Evolutionary conservation across 2,329 filamentous ascomycete genomes (phyloP), one percentile per base, ranked within the genome.

Genomic region (Hypomyces rosellus): DNA sequence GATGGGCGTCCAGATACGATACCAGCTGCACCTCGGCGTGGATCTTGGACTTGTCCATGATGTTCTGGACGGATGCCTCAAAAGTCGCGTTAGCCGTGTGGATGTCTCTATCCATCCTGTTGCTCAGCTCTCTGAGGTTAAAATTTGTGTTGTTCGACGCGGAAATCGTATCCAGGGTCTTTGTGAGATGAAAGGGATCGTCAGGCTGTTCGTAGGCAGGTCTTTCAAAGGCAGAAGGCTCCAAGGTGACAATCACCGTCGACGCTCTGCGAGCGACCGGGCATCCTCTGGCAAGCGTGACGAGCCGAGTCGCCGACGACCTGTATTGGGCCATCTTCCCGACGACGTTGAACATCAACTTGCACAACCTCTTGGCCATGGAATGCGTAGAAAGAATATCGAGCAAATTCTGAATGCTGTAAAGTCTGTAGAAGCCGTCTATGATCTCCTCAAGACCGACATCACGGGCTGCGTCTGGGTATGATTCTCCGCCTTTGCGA

Each of bases 11-110:
- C 2, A 59, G 37, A 20, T 61, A 48, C 48, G 55, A 57, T 2
- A 56, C 39, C 14, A 60, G 55, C 40, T 60, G 58, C 4, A 60
- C 54, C 43, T 61, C 59, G 8, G 58, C 57, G 30, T 61, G 57
- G 5, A 60, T 45, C 33, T 47, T 59, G 3, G 50, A 18, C 13
- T 22, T 42, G 15, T 15, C 39, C 18, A 20, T 18, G 6, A 20
- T 42, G 18, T 42, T 22, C 16, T 42, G 7, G 8, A 42, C 13
- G 5, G 8, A 9, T 7, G 15, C 13, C 16, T 20, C 12, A 22
- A 18, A 42, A n/a, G 15, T 42, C 16, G 15, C 8, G 39, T 20
- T 42, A 11, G 39, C 39, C 11, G 39, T 7, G 15, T 42, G 15
- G 39, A 42, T 20, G 13, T 15, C 13, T 22, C 16, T 42, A 11